Percentiles rank a stretch among this genome's conserved stretches.
phyloP scores from a whole-genome alignment of 495 filamentous ascomycete species.

The Penicillium maclennaniae region DNA sequence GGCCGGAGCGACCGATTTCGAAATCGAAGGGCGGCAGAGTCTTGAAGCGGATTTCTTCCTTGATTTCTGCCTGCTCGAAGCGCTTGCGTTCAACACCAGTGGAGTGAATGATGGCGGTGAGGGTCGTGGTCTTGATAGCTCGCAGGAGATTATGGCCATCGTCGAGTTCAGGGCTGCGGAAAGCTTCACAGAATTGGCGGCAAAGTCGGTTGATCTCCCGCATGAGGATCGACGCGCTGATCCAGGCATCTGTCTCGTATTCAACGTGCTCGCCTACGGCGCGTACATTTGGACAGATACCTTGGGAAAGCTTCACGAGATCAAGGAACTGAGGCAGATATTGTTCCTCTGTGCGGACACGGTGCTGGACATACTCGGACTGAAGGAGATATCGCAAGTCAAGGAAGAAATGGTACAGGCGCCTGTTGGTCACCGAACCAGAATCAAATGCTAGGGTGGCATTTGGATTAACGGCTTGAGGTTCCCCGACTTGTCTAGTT shows the following conservation, averaged over 20 bases:
- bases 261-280: slow-evolving; percentile 94
- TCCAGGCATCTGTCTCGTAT: slow-evolving; percentile 98
- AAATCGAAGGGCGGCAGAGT: slow-evolving; percentile 74
- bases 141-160: slow-evolving; percentile 58
- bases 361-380: slow-evolving; percentile 79
- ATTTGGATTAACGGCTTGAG: slow-evolving; percentile 75
- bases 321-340: slow-evolving; percentile 95
- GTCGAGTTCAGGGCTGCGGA: slow-evolving; percentile 59
- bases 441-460: slow-evolving; percentile 88
- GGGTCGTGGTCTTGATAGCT: slow-evolving; percentile 73
- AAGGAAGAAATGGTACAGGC: slow-evolving; percentile 95
- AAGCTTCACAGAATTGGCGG: slow-evolving; percentile 82
- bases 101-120: slow-evolving; percentile 76
- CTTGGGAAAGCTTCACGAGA: slow-evolving; percentile 90
- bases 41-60: slow-evolving; percentile 77
- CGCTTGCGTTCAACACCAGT: slow-evolving; percentile 83
- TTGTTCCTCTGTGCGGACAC: slow-evolving; percentile 73
- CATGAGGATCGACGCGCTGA: slow-evolving; percentile 89
- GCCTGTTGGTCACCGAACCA: slow-evolving; percentile 86
- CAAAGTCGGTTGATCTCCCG: slow-evolving; percentile 91
- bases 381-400: slow-evolving; percentile 87
- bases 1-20: slow-evolving; percentile 50
- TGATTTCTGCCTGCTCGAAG: slow-evolving; percentile 85
- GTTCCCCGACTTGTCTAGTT: slow-evolving; percentile 89
- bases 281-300: slow-evolving; percentile 89